Base-by-base conservation (phyloP, 257 asterid genomes). In the Ajuga chamaepitys region DNA sequence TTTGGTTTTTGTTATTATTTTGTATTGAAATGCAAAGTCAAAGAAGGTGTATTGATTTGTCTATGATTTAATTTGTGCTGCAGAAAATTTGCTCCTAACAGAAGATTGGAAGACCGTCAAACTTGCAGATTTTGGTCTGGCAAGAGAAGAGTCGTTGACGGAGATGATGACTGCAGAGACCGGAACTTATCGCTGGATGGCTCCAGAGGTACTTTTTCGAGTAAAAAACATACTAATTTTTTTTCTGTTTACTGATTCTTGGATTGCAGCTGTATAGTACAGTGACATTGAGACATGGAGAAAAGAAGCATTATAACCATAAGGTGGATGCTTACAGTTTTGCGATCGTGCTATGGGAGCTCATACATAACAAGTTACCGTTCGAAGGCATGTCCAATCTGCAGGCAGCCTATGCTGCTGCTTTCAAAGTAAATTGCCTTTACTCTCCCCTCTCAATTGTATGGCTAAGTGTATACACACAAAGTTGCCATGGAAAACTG, bases 141-240 rank as follows among this genome's bases (percentile, higher is more conserved):
- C 99, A 51, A 86, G 99, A 80, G 97, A 93, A 80, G 99, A 93
- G 78, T 78, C 99, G 2, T 72, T 93, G 86, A 93, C 99, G 14
- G 97, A 93, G 83, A 93, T 93, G 99, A 93, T 93, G 99, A 93
- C 99, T 17, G 99, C 99, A 17, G 99, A 93, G 83, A 93, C 99
- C 0, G 97, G 99, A 81, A 93, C 99, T n/a, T 93, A 93, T 67
- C 97, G 97, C 45, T 93, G 99, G 99, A 89, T 93, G 99, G 99
- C 99, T 40, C 99, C 97, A 3, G 99, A 89, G 96, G 75, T 74
- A 74, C 41, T 62, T 82, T 87, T 8, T 2, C 12, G 21, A 34
- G 30, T 12, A 28, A 47, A 11, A 12, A 16, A 20, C 50, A 51
- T 21, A 24, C 35, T 16, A 44, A 54, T n/a, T 16, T 26, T 26